Percentiles rank a stretch among this genome's conserved stretches.
These are phyloP conservation scores for Puccinia horiana DNA, from an alignment of 1,284 basidiomycete genomes.

Conservation along the genomic window DNA sequence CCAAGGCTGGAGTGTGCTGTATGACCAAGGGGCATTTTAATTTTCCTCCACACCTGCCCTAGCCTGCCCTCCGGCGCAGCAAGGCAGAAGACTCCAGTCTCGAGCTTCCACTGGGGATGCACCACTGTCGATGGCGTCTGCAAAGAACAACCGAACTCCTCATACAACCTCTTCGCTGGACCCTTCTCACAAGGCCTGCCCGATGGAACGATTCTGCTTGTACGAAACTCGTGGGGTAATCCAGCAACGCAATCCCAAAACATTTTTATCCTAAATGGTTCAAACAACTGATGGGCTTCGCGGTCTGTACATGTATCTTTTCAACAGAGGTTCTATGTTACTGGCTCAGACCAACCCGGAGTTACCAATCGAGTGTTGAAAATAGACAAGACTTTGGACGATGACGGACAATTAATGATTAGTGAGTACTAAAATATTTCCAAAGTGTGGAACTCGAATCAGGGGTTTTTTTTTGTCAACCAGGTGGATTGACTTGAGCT, in stretches of 20 bases:
- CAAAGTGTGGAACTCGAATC: conserved; percentile 60
- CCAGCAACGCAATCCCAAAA: neutral
- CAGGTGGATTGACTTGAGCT: neutral
- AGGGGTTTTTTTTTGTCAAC: neutral
- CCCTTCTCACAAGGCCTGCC: conserved; percentile 20
- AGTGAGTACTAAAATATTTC: conserved; percentile 35
- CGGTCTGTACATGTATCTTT: neutral
- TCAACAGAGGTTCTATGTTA: conserved; percentile 74
- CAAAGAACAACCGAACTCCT: neutral
- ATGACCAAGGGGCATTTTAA: no score
- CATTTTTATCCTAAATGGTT: neutral
- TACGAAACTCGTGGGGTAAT: conserved; percentile 47
- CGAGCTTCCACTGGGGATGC: neutral
- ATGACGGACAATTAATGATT: conserved; percentile 47
- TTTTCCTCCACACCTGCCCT: neutral
- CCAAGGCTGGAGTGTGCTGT: no score
- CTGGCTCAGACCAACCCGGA: conserved; percentile 80
- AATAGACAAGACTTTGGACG: conserved; percentile 71
- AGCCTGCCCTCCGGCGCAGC: neutral
- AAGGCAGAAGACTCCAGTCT: neutral
- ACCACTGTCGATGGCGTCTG: neutral
- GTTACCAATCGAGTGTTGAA: conserved; percentile 84
- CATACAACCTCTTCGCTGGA: neutral
- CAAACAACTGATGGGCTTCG: neutral
- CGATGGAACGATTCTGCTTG: conserved; percentile 42